Base-by-base conservation (phyloP, 441 rosid genomes). In the Populus hybrid region DNA sequence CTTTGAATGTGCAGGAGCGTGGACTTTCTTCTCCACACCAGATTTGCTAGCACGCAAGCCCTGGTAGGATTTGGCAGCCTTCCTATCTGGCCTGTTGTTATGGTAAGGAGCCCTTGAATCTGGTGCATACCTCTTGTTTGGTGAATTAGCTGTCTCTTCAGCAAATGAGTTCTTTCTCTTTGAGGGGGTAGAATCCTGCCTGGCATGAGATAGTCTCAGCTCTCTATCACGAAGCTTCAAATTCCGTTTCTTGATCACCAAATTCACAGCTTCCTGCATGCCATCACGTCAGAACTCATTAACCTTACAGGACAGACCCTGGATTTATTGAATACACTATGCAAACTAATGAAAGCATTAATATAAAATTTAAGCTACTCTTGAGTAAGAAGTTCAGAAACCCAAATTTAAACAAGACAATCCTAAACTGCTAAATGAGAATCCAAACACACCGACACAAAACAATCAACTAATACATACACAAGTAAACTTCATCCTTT, bases 41-140 rank as follows among this genome's bases (percentile, higher is more conserved):
- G 95, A 81, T 85, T 93, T 96, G 77, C 87, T 91, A 46, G 96
- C 94, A 32, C 88, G 90, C 85, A 92, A 78, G 14, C 99, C 99
- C 85, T 96, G 95, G 83, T 93, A 94, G 12, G 95, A 86, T 81
- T 86, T 73, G 61, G 82, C 66, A 68, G 85, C 77, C 77, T 84
- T 88, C 20, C 82, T 59, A 50, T 69, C 83, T 5, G 80, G 70
- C 61, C 70, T 74, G 73, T 72, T 76, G 36, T 73, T 75, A 28
- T 67, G 72, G 6, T 38, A 89, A 59, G 85, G 81, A 81, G 89
- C 82, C 77, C 84, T 87, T 57, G 87, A 79, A 71, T 80, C 92
- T 72, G 38, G 34, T 3, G 82, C 85, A 10, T 36, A 75, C 89
- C 84, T 93, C 87, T 92, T 84, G 14, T 84, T 78, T 1, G 91